Evolutionary conservation across 441 rosid species (phyloP).

Genomic region (Theobroma grandiflorum): DNA sequence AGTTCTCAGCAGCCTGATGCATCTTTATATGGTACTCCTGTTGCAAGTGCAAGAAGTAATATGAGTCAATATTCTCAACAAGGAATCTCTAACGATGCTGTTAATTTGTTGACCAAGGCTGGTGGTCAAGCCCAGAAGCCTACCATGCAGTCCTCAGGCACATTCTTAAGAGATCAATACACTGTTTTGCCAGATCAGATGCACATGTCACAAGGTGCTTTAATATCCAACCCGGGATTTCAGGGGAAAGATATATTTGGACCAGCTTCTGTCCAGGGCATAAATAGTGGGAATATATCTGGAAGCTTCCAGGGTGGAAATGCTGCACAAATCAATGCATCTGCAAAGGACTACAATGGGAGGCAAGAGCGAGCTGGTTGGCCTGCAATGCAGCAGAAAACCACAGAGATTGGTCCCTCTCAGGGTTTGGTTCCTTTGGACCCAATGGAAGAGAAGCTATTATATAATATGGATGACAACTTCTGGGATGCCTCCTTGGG

Average conservation of each 20-base stretch:
- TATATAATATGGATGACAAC: conserved; percentile 57
- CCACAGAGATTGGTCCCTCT: conserved; percentile 36
- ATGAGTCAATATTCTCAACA: conserved; percentile 47
- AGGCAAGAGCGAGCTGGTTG: conserved; percentile 49
- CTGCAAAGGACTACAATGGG: conserved; percentile 37
- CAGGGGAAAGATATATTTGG: conserved; percentile 47
- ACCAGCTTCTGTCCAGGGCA: conserved; percentile 40
- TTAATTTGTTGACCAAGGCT: conserved; percentile 39
- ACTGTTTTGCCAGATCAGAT: conserved; percentile 41
- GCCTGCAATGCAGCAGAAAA: conserved; percentile 49
- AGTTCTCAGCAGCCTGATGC: conserved; percentile 49
- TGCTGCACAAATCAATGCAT: conserved; percentile 39
- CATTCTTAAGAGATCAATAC: conserved; percentile 43
- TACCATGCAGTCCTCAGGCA: conserved; percentile 41
- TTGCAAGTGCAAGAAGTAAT: conserved; percentile 49
- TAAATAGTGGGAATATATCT: conserved; percentile 33
- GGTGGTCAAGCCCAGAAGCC: conserved; percentile 43
- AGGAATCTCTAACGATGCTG: conserved; percentile 45
- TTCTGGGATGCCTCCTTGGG: conserved; percentile 44
- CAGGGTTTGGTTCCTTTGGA: conserved; percentile 57
- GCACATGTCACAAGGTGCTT: conserved; percentile 41
- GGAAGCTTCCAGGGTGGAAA: conserved; percentile 39
- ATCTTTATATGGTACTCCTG: conserved; percentile 51
- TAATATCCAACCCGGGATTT: conserved; percentile 44
- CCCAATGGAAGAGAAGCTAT: conserved; percentile 67